Evolutionary conservation across 2,329 filamentous ascomycete genomes (phyloP).

Genomic region (Pseudocercospora macadamiae): DNA sequence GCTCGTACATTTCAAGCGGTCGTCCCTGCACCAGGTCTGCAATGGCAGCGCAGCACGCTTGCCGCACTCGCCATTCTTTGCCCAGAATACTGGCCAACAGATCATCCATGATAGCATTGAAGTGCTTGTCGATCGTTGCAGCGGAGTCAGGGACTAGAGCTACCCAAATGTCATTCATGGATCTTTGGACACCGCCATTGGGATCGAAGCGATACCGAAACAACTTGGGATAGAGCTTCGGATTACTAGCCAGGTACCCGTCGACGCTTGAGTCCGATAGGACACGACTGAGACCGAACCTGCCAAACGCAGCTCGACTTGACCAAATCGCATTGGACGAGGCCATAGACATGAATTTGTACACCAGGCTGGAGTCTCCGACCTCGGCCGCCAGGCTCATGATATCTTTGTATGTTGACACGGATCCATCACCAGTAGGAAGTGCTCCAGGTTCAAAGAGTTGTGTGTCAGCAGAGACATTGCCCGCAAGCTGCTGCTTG

Average conservation of each 20-base stretch:
- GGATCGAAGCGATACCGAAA: conserved; percentile 95
- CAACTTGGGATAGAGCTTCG: conserved; percentile 92
- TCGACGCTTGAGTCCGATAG: conserved; percentile 78
- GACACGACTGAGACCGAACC: conserved; percentile 89
- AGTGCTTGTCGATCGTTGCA: conserved; percentile 75
- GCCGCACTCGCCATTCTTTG: conserved; percentile 88
- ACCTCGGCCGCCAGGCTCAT: conserved; percentile 94
- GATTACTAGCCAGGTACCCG: conserved; percentile 74
- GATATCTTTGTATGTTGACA: conserved; percentile 97
- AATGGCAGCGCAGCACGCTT: conserved; percentile 90
- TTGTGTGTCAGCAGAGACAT: conserved; percentile 87
- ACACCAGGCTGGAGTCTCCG: conserved; percentile 92
- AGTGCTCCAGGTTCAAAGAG: conserved; percentile 89
- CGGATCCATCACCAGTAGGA: conserved; percentile 85
- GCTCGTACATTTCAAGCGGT: conserved; percentile 69
- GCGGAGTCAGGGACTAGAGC: conserved; percentile 88
- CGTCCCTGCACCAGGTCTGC: conserved; percentile 84
- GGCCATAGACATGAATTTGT: conserved; percentile 97
- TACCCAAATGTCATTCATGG: conserved; percentile 98
- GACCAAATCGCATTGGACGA: conserved; percentile 97
- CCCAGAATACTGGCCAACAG: conserved; percentile 83
- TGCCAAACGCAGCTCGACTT: conserved; percentile 91
- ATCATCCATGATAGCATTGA: conserved; percentile 87
- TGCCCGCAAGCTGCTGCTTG: conserved; percentile 68
- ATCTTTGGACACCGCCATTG: conserved; percentile 86